Evolutionary conservation across 1,284 basidiomycete species (phyloP), one percentile per base, ranked within the genome.

Genomic region (Termitomyces sp.): DNA sequence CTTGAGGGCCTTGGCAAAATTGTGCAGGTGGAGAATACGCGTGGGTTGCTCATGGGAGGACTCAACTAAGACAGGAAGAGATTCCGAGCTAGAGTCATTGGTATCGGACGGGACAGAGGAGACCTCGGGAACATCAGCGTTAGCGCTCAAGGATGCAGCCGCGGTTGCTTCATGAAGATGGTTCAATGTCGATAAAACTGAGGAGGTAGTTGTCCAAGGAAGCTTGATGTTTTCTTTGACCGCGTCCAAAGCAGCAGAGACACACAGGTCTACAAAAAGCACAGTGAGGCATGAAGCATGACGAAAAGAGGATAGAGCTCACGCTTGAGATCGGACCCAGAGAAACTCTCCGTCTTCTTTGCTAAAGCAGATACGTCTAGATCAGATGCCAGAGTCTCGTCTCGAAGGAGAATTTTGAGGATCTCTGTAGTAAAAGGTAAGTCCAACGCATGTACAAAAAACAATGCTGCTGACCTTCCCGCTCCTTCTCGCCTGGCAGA

Each of bases 311-410:
- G 53, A 6, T 19, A 21, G 33, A 0, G 78, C 90, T 68, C 61
- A 94, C 93, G 91, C 70, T 94, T 95, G 55, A 96, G 74, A 69
- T 96, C 93, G n/a, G 91, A 94, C 15, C 93, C 93, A 52, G 93
- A 95, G 71, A 93, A 96, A 55, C 82, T 83, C 52, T 91, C 90
- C 0, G 93, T 94, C 65, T 83, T 80, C 66, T 80, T 81, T 2
- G 90, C 89, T 21, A 95, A 70, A 24, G 67, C 66, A 44, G 76
- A 72, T 5, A 89, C 66, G 63, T 90, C 83, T 2, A 94, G 76
- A 64, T 92, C 90, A 3, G 74, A 61, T 2, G 77, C 82, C n/a
- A 94, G 69, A 0, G 63, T 73, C 70, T 96, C 93, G 61, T 91
- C 86, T 15, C 85, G 80, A 26, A 95, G 76, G 38, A 94, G 73